A percentile compares a stretch with the other conserved stretches of the same genome.
These are phyloP conservation scores for Closterium sp. DNA, from an alignment of 139 green algal genomes.

Conservation along the genomic window DNA sequence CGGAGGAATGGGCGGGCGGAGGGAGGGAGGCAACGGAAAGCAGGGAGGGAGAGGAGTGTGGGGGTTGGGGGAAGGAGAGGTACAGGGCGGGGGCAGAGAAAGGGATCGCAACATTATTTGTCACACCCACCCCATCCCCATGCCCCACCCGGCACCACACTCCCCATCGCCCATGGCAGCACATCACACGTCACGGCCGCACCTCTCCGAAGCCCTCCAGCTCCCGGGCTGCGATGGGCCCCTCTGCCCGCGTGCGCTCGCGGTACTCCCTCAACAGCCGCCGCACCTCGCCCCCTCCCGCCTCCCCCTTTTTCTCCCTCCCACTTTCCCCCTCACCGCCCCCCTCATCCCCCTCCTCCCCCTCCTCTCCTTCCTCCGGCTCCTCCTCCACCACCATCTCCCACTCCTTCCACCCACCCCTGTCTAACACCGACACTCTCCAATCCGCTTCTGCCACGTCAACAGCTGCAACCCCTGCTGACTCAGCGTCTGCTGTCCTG, in stretches of 20 bases:
- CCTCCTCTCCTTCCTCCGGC: neutral
- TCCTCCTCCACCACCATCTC: neutral
- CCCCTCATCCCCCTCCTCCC: neutral
- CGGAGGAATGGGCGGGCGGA: too few species aligned
- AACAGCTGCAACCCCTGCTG: neutral
- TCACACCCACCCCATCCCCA: neutral
- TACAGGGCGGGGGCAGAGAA: too few species aligned
- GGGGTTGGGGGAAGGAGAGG: too few species aligned
- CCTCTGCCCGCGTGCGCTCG: neutral
- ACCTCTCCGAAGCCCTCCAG: neutral
- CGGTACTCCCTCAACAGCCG: neutral
- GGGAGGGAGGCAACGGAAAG: too few species aligned
- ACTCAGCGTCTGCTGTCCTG: neutral
- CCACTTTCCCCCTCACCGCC: neutral
- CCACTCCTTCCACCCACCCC: neutral
- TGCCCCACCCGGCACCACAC: neutral
- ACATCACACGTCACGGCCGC: neutral
- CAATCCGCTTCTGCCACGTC: neutral
- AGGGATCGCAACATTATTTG: neutral
- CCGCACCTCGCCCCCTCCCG: neutral
- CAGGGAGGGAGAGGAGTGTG: too few species aligned
- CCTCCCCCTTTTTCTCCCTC: neutral
- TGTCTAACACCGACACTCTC: neutral
- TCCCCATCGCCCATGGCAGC: neutral
- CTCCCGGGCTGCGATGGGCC: neutral